Evolutionary conservation across 202 grass and related monocot species (phyloP), one percentile per base, ranked within the genome.

Genomic region (Schoenoplectus tabernaemontani): DNA sequence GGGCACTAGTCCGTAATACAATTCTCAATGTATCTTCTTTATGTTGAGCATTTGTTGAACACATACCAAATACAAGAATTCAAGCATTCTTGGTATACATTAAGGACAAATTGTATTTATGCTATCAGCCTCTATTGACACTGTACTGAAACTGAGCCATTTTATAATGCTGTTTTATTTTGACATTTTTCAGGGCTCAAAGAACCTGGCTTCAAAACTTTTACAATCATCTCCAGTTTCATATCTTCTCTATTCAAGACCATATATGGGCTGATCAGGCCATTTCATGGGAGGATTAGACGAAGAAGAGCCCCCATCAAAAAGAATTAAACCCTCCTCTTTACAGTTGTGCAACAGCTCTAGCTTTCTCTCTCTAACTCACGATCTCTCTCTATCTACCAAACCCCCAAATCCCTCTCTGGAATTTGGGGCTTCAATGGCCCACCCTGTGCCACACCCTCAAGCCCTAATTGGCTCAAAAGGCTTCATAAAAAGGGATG

Each of bases 221-320:
- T 15, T 34, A 37, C 46, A 75, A 75, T 75, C 71, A 33, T 56
- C 71, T 75, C 28, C 26, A 34, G 6, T 74, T 34, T 11, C 43
- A 76, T 67, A 70, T 91, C 81, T 38, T 57, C 33, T 82, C 77
- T 75, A 82, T 57, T 63, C 12, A 90, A 86, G 79, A 56, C 39
- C 84, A 89, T 95, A 89, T 95, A 93, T 99, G 90, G 92, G 81
- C 86, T 98, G 85, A 97, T 84, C 85, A 58, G 86, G 79, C 61
- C 84, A 93, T 95, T 98, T 93, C 88, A 95, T 99, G 92, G 90
- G 90, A 92, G 89, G 96, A 86, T 78, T 95, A 90, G 90, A 89
- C 85, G 96, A 96, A 44, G 88, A 99, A 84, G 92, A 99, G 84
- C 96, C 96, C 85, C 86, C 90, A 44, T 78, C 90, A 69, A 95